A percentile compares a stretch with the other conserved stretches of the same genome.
Evolutionary conservation across 768 basidiomycete species (phyloP).

Genomic region (Phlegmacium glaucopus): DNA sequence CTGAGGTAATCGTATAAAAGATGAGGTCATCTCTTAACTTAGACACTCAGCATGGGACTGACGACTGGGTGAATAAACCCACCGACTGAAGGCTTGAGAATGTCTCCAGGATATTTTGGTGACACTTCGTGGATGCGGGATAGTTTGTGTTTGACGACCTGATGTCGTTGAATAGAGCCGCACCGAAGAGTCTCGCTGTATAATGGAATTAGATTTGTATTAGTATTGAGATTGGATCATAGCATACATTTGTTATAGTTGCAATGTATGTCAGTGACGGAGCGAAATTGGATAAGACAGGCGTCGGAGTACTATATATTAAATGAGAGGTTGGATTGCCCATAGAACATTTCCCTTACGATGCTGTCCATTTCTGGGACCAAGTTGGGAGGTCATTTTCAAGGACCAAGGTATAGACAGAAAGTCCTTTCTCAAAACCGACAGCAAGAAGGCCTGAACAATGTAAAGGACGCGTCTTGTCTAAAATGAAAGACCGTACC

Average conservation of each 20-base stretch:
- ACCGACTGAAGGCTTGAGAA: constrained; percentile 63
- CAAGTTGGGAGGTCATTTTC: constrained; percentile 84
- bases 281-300: constrained; percentile 59
- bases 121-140: constrained; percentile 74
- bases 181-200: constrained; percentile 55
- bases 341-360: constrained; percentile 38
- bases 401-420: constrained; percentile 72
- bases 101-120: constrained; percentile 70
- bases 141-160: constrained; percentile 60
- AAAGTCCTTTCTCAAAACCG: constrained; percentile 55
- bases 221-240: not conserved
- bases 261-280: constrained; percentile 77
- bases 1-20: constrained; percentile 81
- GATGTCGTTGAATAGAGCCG: constrained; percentile 72
- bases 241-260: constrained; percentile 53
- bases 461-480: constrained; percentile 16
- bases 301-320: constrained; percentile 42
- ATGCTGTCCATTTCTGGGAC: constrained; percentile 72
- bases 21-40: constrained; percentile 63
- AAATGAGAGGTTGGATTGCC: constrained; percentile 1
- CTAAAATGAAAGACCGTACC: constrained; percentile 39
- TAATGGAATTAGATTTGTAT: not conserved
- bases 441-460: constrained; percentile 71
- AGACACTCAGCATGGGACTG: not conserved
- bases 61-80: constrained; percentile 7